These are phyloP conservation scores for Acmispon strigosus DNA, from an alignment of 306 rosid genomes.

Conservation along the genomic window DNA sequence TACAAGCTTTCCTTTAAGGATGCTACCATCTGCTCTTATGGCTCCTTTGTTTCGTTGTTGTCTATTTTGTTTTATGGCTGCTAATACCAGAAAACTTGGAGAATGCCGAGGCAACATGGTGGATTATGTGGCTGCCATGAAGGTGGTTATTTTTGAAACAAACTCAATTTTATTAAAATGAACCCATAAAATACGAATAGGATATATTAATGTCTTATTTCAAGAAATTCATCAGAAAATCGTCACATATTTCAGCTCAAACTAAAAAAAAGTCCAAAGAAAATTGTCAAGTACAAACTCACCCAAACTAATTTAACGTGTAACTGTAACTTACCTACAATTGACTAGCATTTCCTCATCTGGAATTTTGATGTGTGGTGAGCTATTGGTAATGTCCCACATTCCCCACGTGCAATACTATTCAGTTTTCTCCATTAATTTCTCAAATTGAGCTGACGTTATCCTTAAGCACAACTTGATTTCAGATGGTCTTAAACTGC, in stretches of 20 bases:
- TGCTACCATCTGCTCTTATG: not conserved
- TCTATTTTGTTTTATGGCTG: not conserved
- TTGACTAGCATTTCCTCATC: not conserved
- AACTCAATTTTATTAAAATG: not conserved
- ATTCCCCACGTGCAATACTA: not conserved
- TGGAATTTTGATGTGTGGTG: not conserved
- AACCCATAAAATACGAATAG: not conserved
- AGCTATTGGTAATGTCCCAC: not conserved
- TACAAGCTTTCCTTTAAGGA: slow-evolving; percentile 7
- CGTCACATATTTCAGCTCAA: not conserved
- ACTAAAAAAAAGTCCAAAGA: not conserved
- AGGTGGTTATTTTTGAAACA: not conserved
- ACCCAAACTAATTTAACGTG: not conserved
- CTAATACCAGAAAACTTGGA: not conserved
- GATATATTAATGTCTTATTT: not conserved
- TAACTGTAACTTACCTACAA: not conserved
- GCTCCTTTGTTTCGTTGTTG: not conserved
- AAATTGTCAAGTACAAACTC: not conserved
- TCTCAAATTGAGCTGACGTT: not conserved
- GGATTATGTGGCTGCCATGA: not conserved
- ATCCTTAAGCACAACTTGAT: not conserved
- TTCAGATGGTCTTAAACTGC: not conserved
- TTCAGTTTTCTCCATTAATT: not conserved
- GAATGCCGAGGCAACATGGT: not conserved
- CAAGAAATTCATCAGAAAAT: too few relatives aligned